These are phyloP conservation scores for Ormosia semicastrata DNA, from an alignment of 306 rosid species.

Conservation along the genomic window DNA sequence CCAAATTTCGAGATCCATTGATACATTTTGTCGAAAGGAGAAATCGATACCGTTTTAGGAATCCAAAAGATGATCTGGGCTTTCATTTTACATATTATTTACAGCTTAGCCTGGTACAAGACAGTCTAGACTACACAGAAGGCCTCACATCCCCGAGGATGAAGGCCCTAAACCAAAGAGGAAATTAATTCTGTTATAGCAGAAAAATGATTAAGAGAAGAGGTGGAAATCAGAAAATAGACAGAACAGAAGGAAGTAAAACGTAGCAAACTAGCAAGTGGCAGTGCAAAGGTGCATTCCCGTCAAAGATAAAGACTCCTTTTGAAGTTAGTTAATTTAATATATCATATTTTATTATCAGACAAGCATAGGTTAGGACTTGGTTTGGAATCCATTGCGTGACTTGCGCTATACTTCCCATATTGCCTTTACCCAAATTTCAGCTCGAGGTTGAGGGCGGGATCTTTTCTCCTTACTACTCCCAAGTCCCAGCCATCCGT, in stretches of 20 bases:
- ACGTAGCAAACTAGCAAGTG: neutral
- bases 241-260: neutral
- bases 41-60: too few relatives aligned
- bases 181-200: too few relatives aligned
- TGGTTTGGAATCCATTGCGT: conserved; percentile 38
- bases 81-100: too few relatives aligned
- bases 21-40: too few relatives aligned
- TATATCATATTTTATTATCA: conserved; percentile 22
- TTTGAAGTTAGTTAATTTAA: conserved; percentile 5
- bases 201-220: neutral
- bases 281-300: neutral
- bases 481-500: too few relatives aligned
- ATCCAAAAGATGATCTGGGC: too few relatives aligned
- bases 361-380: conserved; percentile 11
- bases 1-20: too few relatives aligned
- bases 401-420: conserved; percentile 46
- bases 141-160: too few relatives aligned
- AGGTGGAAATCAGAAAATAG: neutral
- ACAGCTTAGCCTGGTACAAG: too few relatives aligned
- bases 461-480: neutral
- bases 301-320: conserved; percentile 14
- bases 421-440: neutral
- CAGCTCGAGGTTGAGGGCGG: neutral
- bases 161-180: too few relatives aligned
- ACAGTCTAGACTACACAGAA: too few relatives aligned